Evolutionary conservation across 352 stramenopile genomes (phyloP), one percentile per base, ranked within the genome.

Genomic region (Pythium pectinolyticum): DNA sequence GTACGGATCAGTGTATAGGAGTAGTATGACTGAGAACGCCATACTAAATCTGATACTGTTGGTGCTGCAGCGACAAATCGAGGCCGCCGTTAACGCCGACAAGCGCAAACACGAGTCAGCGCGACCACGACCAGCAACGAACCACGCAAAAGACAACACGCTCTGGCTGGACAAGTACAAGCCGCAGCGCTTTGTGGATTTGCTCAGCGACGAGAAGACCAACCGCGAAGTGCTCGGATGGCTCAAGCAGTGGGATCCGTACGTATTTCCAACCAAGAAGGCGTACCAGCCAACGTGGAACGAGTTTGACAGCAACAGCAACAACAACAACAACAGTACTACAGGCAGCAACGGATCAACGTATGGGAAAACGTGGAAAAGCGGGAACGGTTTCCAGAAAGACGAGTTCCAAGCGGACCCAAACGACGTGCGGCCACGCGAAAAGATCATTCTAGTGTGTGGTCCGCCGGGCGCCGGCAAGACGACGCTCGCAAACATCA

Each of bases 141-240:
- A 12, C 2, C 12, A 24, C 3, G 45, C 27, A 22, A 72, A 75
- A 22, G 66, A 75, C 24, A 61, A 68, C 17, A 72, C 78, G 40
- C 73, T 99, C 24, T 99, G 97, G 97, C 83, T 99, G 12, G 95
- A 99, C 69, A 99, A 98, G 68, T 99, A 99, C 84, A 91, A 93
- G 19, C 97, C 97, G 2, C 74, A 87, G 34, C 82, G 79, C 40
- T 99, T 98, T 61, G 78, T 96, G 15, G 88, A 99, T 71, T 71
- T 99, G 31, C 73, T 99, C 15, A 98, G 91, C 25, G 93, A 99
- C 66, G 97, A 99, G 70, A 79, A 88, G 15, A 98, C 92, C 25
- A 99, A 99, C 72, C 86, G 97, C 19, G 94, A 99, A 61, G 95
- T 99, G 34, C 73, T 99, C 2, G 63, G 82, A 20, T 97, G 95